Evolutionary conservation across 306 rosid species (phyloP).

Genomic region (Coriaria nepalensis): DNA sequence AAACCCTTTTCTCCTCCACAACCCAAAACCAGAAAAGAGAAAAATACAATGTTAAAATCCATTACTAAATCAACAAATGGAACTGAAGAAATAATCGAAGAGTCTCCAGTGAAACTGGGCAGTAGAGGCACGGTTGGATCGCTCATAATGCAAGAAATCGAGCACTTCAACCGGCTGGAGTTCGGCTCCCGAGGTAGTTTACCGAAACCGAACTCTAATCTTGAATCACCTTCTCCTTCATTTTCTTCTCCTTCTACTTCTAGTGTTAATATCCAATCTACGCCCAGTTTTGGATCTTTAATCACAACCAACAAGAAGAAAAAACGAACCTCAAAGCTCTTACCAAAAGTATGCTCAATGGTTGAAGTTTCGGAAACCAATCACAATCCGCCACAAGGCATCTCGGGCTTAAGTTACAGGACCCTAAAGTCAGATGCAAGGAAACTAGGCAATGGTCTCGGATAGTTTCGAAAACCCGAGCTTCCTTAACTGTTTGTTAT

Average conservation of each 20-base stretch:
- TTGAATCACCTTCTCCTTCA: too few relatives aligned
- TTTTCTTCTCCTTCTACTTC: too few relatives aligned
- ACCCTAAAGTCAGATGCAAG: slow-evolving; percentile 46
- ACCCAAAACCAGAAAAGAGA: slow-evolving; percentile 19
- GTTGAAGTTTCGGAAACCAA: slow-evolving; percentile 39
- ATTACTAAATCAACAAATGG: slow-evolving; percentile 13
- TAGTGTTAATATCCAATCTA: neutral
- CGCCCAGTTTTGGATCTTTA: slow-evolving; percentile 18
- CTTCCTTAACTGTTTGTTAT: slow-evolving; percentile 60
- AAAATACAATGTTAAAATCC: slow-evolving; percentile 18
- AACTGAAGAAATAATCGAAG: slow-evolving; percentile 24
- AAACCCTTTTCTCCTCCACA: slow-evolving; percentile 19
- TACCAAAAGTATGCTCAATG: slow-evolving; percentile 56
- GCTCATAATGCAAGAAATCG: slow-evolving; percentile 55
- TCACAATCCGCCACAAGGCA: slow-evolving; percentile 27
- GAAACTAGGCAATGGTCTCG: slow-evolving; percentile 55
- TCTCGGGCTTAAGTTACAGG: slow-evolving; percentile 40
- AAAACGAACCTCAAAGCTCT: slow-evolving; percentile 33
- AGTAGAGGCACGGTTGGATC: slow-evolving; percentile 57
- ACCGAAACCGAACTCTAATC: slow-evolving; percentile 10
- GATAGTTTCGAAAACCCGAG: slow-evolving; percentile 77
- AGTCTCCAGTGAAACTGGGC: slow-evolving; percentile 43
- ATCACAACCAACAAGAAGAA: slow-evolving; percentile 38
- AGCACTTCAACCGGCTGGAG: slow-evolving; percentile 36
- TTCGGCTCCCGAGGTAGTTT: slow-evolving; percentile 19